Base-by-base conservation (phyloP, 1,284 basidiomycete genomes). In the Gymnopus androsaceus region DNA sequence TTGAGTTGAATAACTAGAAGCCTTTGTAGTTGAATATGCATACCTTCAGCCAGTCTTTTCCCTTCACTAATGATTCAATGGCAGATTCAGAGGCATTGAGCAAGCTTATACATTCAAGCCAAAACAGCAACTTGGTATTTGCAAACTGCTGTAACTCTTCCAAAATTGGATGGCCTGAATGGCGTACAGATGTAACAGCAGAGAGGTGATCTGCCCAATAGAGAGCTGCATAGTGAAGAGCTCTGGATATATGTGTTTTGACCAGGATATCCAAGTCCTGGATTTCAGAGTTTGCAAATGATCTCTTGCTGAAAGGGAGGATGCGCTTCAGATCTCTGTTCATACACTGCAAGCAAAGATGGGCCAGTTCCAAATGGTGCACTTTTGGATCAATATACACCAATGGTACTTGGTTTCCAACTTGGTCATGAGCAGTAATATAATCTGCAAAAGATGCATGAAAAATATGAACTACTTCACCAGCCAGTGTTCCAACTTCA, bases 271-370 rank as follows among this genome's bases (percentile, higher is more conserved):
- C 14, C 6, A 21, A 25, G n/a, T n/a, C n/a, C 8, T 33, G 19
- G 4, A n/a, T 21, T 19, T 33, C 12, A 14, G 25, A 11, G 14
- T 25, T 21, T 7, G 31, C 17, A 37, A 25, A 27, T 15, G 14
- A 21, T 11, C 33, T 36, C 6, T 37, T 14, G n/a, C 19, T 37
- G 5, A 37, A 49, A 17, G 54, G 54, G 28, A 51, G 21, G 28
- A 56, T 49, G 36, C 54, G 54, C 48, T 56, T 56, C 47, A 56
- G 23, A 14, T 50, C 54, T 45, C 47, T 56, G 47, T 56, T 50
- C 48, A 56, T 36, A 17, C 38, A 56, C 6, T 40, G 30, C 21
- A 50, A 38, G 36, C 54, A 49, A 23, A 42, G 42, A 28, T 41
- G 47, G 12, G 48, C 33, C 40, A 56, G 50, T 15, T 49, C 47